Base-by-base conservation (phyloP, 1,284 basidiomycete genomes). In the Cystobasidiaceae sp. region DNA sequence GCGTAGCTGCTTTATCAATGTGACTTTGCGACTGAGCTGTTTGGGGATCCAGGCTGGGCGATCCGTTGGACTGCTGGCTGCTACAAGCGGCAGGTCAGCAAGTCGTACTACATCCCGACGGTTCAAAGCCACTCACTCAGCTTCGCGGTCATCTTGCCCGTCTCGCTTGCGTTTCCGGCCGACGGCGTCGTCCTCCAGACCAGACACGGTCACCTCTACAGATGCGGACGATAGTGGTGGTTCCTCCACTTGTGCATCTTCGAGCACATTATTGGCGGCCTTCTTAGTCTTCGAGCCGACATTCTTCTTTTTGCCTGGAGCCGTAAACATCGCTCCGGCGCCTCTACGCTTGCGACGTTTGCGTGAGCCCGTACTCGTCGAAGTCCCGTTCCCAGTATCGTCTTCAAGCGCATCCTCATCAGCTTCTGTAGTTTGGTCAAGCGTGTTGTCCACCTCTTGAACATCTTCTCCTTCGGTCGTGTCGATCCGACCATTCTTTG, bases 91-190 rank as follows among this genome's bases (percentile, higher is more conserved):
- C 9, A 21, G 9, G 49, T 17, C 27, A 13, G 13, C 27, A 33
- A 32, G 15, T 54, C n/a, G 15, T 15, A 7, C n/a, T 8, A 33
- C 34, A 34, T 32, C 30, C 28, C 27, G 17, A 19, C 17, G 23
- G 9, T 6, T 30, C 30, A n/a, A 4, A 37, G 9, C 4, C 13
- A 17, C 60, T 52, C 49, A 51, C 60, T 25, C 48, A 23, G 43
- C 49, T 13, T 51, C 49, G 21, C 45, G 30, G 8, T 41, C 49
- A 25, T 44, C 48, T 37, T 27, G 34, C 3, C 41, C 28, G 23
- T 62, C 49, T 5, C 48, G 39, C 34, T 52, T 44, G 23, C 60
- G 33, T n/a, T 62, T 52, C 15, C 60, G 49, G n/a, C n/a, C 48
- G 17, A 28, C 44, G 13, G 37, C 54, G 6, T 56, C 54, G 32